Conservation (phyloP, 225 moss, liverwort and hornwort genomes). For the Physcomitrium patens region DNA sequence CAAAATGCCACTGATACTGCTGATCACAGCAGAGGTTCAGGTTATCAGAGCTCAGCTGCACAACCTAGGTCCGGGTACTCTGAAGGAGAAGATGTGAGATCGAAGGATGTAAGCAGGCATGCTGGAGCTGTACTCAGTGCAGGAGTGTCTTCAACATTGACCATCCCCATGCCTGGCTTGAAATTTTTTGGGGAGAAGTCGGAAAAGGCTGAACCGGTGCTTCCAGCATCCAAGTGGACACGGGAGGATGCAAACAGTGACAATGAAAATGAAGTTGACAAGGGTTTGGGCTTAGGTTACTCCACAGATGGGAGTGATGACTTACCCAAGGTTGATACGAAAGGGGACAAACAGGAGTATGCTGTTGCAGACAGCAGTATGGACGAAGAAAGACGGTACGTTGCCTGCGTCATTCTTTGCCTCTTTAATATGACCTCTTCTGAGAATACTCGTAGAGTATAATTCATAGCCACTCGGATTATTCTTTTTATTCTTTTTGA, state of each 20-base stretch:
- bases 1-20: slow-evolving; percentile 53
- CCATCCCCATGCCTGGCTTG: slow-evolving; percentile 59
- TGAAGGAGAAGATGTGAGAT: slow-evolving; percentile 57
- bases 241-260: slow-evolving; percentile 77
- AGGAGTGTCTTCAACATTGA: slow-evolving; percentile 42
- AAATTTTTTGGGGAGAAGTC: slow-evolving; percentile 57
- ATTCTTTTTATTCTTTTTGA: too few relatives aligned
- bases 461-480: too few relatives aligned
- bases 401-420: not conserved
- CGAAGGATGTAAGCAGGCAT: slow-evolving; percentile 24
- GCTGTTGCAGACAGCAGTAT: slow-evolving; percentile 68
- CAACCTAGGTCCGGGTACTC: slow-evolving; percentile 58
- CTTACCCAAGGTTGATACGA: slow-evolving; percentile 36
- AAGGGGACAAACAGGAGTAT: slow-evolving; percentile 66
- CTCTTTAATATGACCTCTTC: not conserved
- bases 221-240: slow-evolving; percentile 84
- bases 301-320: slow-evolving; percentile 87
- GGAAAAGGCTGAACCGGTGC: slow-evolving; percentile 69
- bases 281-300: slow-evolving; percentile 77
- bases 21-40: slow-evolving; percentile 42
- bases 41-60: slow-evolving; percentile 34
- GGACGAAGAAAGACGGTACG: slow-evolving; percentile 83
- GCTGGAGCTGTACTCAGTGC: slow-evolving; percentile 32
- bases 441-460: not conserved
- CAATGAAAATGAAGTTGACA: slow-evolving; percentile 67